Percentiles rank a stretch among this genome's conserved stretches.
Evolutionary conservation across 441 rosid genomes (phyloP).

Genomic region (Adansonia grandidieri): DNA sequence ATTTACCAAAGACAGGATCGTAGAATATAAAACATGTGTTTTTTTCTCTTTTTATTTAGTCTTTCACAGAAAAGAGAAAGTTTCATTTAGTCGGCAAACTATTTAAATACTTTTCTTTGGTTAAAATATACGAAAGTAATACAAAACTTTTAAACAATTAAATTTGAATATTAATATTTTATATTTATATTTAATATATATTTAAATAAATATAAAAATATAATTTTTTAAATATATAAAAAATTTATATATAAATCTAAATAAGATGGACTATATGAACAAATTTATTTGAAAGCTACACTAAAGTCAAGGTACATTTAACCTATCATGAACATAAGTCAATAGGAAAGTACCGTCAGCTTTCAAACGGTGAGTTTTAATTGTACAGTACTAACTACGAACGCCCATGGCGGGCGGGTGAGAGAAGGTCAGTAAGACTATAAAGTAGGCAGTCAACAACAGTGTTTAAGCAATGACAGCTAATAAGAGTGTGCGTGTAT

Average conservation of each 20-base stretch:
- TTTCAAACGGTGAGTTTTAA: neutral
- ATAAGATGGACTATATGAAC: neutral
- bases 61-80: too few relatives aligned
- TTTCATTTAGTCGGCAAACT: neutral
- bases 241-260: neutral
- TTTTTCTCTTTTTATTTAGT: neutral
- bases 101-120: neutral
- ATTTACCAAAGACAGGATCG: neutral
- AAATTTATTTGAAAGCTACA: neutral
- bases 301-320: conserved; percentile 14
- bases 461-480: neutral
- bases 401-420: neutral
- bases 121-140: neutral
- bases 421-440: neutral
- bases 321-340: neutral
- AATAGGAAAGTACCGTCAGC: neutral
- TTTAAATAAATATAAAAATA: neutral
- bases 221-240: neutral
- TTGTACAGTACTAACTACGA: neutral
- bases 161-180: too few relatives aligned
- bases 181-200: neutral
- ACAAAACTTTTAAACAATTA: neutral
- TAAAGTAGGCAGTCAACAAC: neutral
- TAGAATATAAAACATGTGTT: neutral
- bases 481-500: too few relatives aligned